Evolutionary conservation across 306 rosid species (phyloP).

Genomic region (Gastrolobium bilobum): DNA sequence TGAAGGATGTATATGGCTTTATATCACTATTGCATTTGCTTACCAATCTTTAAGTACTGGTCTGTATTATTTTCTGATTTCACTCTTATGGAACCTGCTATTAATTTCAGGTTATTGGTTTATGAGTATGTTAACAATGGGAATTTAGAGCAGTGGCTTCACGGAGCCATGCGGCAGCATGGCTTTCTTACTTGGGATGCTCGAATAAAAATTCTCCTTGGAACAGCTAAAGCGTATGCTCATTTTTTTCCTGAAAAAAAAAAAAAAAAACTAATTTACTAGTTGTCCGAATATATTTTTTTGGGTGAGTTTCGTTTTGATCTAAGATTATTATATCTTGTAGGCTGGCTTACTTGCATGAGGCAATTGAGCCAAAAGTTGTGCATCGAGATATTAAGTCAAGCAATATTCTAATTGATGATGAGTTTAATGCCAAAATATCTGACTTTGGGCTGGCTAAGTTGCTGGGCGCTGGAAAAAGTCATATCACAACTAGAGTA

Average conservation of each 20-base stretch:
- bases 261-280: slow-evolving; percentile 17
- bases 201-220: slow-evolving; percentile 77
- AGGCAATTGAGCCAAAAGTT: slow-evolving; percentile 52
- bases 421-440: slow-evolving; percentile 48
- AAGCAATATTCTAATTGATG: slow-evolving; percentile 52
- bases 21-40: not conserved
- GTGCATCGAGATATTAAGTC: slow-evolving; percentile 54
- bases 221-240: slow-evolving; percentile 89
- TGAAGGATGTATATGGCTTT: not conserved
- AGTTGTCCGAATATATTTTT: slow-evolving; percentile 26
- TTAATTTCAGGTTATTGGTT: slow-evolving; percentile 70
- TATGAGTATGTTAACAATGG: slow-evolving; percentile 70
- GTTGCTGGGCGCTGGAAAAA: slow-evolving; percentile 65
- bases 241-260: slow-evolving; percentile 15
- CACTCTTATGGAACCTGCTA: slow-evolving; percentile 25
- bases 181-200: slow-evolving; percentile 90
- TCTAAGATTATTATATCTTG: slow-evolving; percentile 44
- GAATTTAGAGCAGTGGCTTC: slow-evolving; percentile 55
- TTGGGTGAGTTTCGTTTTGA: slow-evolving; percentile 25
- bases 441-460: slow-evolving; percentile 52
- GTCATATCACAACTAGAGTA: slow-evolving; percentile 87
- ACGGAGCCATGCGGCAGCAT: slow-evolving; percentile 76
- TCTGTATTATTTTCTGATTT: slow-evolving; percentile 5
- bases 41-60: not conserved
- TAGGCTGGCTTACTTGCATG: slow-evolving; percentile 84